Evolutionary conservation across 1,284 basidiomycete genomes (phyloP).

Genomic region (Puccinia polysora): DNA sequence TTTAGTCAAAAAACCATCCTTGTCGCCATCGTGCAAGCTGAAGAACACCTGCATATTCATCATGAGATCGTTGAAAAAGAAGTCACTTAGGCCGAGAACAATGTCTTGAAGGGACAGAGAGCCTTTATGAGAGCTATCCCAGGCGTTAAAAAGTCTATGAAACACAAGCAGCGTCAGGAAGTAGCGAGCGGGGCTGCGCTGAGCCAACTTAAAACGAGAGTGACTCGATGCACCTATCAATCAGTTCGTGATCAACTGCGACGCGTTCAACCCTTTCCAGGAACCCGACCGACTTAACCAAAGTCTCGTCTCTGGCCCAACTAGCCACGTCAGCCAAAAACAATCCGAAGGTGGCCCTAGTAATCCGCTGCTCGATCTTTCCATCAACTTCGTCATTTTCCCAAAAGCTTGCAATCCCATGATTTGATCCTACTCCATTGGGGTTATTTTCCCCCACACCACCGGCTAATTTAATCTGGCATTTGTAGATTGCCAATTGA

Average conservation of each 20-base stretch:
- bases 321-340: conserved; percentile 90
- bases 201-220: background rate
- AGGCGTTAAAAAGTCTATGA: conserved; percentile 78
- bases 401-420: conserved; percentile 40
- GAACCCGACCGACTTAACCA: conserved; percentile 81
- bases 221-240: conserved; percentile 52
- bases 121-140: conserved; percentile 75
- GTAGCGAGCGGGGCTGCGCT: background rate
- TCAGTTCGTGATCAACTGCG: conserved; percentile 74
- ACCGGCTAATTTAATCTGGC: conserved; percentile 44
- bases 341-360: conserved; percentile 75
- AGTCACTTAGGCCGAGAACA: conserved; percentile 77
- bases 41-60: conserved; percentile 99
- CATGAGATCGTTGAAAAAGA: conserved; percentile 96
- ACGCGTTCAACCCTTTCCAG: conserved; percentile 71
- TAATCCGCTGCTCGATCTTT: conserved; percentile 82
- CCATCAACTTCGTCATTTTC: conserved; percentile 60
- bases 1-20: conserved; percentile 87
- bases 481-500: conserved; percentile 49
- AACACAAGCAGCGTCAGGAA: conserved; percentile 19
- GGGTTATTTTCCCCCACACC: conserved; percentile 38
- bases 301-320: conserved; percentile 92
- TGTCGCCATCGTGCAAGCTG: conserved; percentile 89
- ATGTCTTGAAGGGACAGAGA: conserved; percentile 72
- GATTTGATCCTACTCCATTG: conserved; percentile 38